These are phyloP conservation scores for Hypsizygus marmoreus DNA, from an alignment of 768 basidiomycete species.

Conservation along the genomic window DNA sequence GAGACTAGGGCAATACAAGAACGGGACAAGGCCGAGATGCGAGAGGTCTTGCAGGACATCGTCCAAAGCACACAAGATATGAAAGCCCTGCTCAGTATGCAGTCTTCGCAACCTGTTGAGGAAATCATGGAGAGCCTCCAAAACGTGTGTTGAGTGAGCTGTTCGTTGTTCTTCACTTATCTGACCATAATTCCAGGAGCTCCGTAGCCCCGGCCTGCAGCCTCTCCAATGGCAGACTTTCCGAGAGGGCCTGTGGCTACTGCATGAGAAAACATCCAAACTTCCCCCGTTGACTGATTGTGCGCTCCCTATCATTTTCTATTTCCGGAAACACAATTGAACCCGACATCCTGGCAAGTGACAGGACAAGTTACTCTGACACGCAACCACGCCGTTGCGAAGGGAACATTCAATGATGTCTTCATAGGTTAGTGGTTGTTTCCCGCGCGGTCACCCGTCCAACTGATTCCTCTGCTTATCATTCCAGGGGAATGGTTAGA, in stretches of 20 bases:
- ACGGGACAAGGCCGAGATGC: constrained; percentile 35
- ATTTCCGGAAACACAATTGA: not conserved
- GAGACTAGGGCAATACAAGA: constrained; percentile 31
- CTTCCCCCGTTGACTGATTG: constrained; percentile 45
- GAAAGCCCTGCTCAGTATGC: constrained; percentile 30
- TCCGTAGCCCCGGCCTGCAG: constrained; percentile 34
- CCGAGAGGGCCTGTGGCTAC: constrained; percentile 38
- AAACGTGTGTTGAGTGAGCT: constrained; percentile 31
- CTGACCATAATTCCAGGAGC: constrained; percentile 26
- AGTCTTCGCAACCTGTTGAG: constrained; percentile 33
- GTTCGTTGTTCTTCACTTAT: not conserved
- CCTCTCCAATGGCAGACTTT: constrained; percentile 32
- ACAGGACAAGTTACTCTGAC: constrained; percentile 40
- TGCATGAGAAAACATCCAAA: constrained; percentile 38
- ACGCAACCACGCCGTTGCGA: constrained; percentile 30
- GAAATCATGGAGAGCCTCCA: constrained; percentile 45
- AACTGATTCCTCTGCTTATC: too few species aligned
- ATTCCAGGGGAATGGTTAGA: constrained; percentile 44
- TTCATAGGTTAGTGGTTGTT: constrained; percentile 36
- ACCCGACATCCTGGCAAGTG: constrained; percentile 26
- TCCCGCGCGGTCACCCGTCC: too few species aligned
- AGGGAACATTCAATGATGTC: constrained; percentile 42
- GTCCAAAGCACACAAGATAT: constrained; percentile 36
- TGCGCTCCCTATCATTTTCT: constrained; percentile 21
- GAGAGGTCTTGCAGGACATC: constrained; percentile 35